Conservation (phyloP, 1,139 yeast species). For the Suhomyces kunorum region DNA sequence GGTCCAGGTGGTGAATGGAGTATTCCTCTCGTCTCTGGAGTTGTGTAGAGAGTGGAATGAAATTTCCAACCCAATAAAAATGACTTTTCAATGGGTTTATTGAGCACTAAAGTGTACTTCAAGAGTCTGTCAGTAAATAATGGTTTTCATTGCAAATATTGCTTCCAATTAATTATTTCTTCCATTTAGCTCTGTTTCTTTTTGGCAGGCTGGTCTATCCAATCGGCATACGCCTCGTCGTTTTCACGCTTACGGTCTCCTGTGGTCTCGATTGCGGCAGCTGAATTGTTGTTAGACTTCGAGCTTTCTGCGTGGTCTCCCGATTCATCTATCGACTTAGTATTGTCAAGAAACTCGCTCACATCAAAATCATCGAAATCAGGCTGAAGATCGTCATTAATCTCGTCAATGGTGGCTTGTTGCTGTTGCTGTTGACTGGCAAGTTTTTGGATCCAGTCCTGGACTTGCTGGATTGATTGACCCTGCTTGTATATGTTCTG, state of each 20-base stretch:
- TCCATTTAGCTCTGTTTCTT: constrained; percentile 1
- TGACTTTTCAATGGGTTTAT: too few species aligned
- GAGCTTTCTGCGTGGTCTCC: not conserved
- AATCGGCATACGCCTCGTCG: constrained; percentile 3
- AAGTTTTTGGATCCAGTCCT: constrained; percentile 56
- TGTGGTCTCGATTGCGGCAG: not conserved
- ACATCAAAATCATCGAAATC: constrained; percentile 42
- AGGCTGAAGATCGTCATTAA: constrained; percentile 16
- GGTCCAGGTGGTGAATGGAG: too few species aligned
- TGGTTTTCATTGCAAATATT: not conserved
- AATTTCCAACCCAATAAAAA: too few species aligned
- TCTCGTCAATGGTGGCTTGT: constrained; percentile 21
- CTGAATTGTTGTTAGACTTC: not conserved
- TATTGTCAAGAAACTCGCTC: constrained; percentile 34
- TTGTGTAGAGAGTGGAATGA: too few species aligned
- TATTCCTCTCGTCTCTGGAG: too few species aligned
- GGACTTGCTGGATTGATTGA: constrained; percentile 56
- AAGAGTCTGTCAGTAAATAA: too few species aligned
- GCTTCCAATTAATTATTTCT: not conserved
- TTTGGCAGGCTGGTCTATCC: constrained; percentile 7
- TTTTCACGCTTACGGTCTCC: constrained; percentile 4
- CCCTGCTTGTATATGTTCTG: constrained; percentile 52
- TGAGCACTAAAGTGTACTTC: too few species aligned
- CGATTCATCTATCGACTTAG: not conserved
- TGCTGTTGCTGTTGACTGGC: constrained; percentile 41